Conservation (phyloP, 352 stramenopile species). For the Globisporangium echinulatum region DNA sequence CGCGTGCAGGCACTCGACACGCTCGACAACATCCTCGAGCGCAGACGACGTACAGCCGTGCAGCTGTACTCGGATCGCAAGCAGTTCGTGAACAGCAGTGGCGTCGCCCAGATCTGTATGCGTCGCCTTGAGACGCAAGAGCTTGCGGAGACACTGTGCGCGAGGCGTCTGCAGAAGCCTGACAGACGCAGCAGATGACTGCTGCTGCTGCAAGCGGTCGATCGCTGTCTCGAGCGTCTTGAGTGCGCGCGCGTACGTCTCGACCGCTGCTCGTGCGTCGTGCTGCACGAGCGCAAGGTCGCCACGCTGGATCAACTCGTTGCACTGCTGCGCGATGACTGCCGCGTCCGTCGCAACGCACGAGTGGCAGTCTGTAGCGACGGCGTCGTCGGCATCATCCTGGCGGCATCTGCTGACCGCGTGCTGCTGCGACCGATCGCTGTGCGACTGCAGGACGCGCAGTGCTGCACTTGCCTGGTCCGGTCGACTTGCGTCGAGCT, state of each 20-base stretch:
- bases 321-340: slow-evolving; percentile 35
- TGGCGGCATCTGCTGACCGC: background rate
- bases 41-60: slow-evolving; percentile 36
- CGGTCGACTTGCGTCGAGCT: slow-evolving; percentile 38
- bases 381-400: background rate
- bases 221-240: slow-evolving; percentile 6
- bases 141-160: slow-evolving; percentile 45
- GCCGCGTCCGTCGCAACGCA: slow-evolving; percentile 20
- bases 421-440: slow-evolving; percentile 1
- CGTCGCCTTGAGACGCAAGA: slow-evolving; percentile 25
- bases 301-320: slow-evolving; percentile 36
- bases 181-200: slow-evolving; percentile 3
- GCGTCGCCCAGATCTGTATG: slow-evolving; percentile 15
- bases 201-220: background rate
- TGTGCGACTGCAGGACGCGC: slow-evolving; percentile 18
- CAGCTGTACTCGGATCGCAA: slow-evolving; percentile 36
- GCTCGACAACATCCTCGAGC: slow-evolving; percentile 26
- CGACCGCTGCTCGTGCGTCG: slow-evolving; percentile 17
- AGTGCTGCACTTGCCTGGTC: slow-evolving; percentile 44
- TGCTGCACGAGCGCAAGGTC: slow-evolving; percentile 23
- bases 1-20: slow-evolving; percentile 38
- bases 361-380: background rate
- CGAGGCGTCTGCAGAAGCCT: slow-evolving; percentile 4
- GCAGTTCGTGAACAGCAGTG: slow-evolving; percentile 25
- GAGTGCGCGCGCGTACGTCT: slow-evolving; percentile 6